These are phyloP conservation scores for Geotrichum restrictum DNA, from an alignment of 1,139 yeast species.

Conservation along the genomic window DNA sequence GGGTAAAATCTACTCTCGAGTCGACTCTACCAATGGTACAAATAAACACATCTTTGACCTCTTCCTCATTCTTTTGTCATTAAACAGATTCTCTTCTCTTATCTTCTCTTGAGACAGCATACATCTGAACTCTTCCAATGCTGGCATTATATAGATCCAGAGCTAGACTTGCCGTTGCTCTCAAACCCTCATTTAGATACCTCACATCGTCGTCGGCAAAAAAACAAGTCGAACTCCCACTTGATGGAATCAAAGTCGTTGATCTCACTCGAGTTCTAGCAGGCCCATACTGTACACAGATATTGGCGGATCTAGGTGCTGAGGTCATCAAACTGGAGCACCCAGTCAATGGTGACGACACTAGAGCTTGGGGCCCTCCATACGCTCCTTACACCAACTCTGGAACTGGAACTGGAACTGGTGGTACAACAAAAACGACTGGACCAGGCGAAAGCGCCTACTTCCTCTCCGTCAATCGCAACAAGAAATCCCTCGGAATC, in stretches of 20 bases:
- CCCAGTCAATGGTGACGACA: slow-evolving; percentile 45
- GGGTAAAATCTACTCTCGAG: too few relatives aligned
- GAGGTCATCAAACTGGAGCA: slow-evolving; percentile 44
- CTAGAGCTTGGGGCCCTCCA: slow-evolving; percentile 47
- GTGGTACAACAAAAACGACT: slow-evolving; percentile 13
- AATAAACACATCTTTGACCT: too few relatives aligned
- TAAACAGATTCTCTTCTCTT: too few relatives aligned
- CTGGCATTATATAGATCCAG: too few relatives aligned
- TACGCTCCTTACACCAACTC: slow-evolving; percentile 28
- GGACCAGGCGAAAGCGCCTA: slow-evolving; percentile 41
- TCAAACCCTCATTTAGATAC: not conserved
- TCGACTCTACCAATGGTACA: too few relatives aligned
- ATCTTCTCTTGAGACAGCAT: too few relatives aligned
- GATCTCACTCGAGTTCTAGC: slow-evolving; percentile 45
- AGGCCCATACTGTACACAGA: slow-evolving; percentile 44
- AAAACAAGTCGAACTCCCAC: slow-evolving; percentile 27
- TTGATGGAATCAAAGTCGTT: slow-evolving; percentile 39
- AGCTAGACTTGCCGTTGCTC: not conserved
- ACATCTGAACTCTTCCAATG: too few relatives aligned
- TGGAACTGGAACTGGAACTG: slow-evolving; percentile 10
- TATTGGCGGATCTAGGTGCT: slow-evolving; percentile 45
- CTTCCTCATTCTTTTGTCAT: too few relatives aligned
- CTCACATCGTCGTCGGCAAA: not conserved
- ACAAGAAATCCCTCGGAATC: slow-evolving; percentile 41
- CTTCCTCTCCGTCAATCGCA: slow-evolving; percentile 41